phyloP scores from a whole-genome alignment of 1,284 basidiomycete genomes.

The Tilletia setariae region DNA sequence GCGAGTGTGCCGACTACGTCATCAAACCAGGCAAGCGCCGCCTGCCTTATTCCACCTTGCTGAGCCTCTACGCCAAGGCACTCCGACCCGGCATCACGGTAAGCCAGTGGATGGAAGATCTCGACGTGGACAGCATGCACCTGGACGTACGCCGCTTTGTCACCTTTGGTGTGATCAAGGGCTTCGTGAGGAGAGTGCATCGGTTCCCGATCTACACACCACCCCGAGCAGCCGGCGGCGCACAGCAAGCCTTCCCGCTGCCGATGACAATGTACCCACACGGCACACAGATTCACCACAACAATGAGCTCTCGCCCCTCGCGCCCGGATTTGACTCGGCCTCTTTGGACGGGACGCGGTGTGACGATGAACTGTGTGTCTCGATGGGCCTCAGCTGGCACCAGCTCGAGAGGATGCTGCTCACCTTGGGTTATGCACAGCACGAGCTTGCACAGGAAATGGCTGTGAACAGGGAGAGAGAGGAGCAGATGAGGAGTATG shows the following conservation, averaged over 20 bases:
- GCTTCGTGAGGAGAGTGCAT: conserved; percentile 86
- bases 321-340: background rate
- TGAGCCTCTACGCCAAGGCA: conserved; percentile 75
- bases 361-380: conserved; percentile 84
- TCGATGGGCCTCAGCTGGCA: conserved; percentile 79
- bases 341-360: conserved; percentile 78
- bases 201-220: conserved; percentile 73
- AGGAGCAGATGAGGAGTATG: background rate
- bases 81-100: conserved; percentile 81
- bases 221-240: too few species aligned
- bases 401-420: conserved; percentile 72
- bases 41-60: conserved; percentile 59
- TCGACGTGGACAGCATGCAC: conserved; percentile 62
- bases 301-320: conserved; percentile 14
- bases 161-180: conserved; percentile 99
- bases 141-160: conserved; percentile 90
- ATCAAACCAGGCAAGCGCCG: conserved; percentile 65
- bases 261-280: conserved; percentile 12
- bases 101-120: conserved; percentile 80
- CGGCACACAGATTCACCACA: background rate
- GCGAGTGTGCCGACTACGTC: conserved; percentile 86
- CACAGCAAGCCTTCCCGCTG: conserved; percentile 46
- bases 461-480: conserved; percentile 2
- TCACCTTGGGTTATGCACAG: conserved; percentile 57
- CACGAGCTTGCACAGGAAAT: conserved; percentile 6